phyloP scores from a whole-genome alignment of 192 early-diverging fungal species.

The Spizellomyces punctatus region DNA sequence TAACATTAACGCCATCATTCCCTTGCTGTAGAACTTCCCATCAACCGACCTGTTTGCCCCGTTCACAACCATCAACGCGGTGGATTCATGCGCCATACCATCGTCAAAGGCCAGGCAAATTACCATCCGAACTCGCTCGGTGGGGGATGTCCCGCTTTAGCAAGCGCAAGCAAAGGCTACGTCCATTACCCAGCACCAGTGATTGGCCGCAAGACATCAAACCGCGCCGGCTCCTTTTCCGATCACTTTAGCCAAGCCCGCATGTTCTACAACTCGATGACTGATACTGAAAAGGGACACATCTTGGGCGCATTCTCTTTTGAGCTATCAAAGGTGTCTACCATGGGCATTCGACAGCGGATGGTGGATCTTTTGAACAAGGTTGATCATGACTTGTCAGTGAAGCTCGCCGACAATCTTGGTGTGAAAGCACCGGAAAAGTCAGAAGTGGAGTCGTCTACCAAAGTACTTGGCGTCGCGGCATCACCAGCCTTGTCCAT shows the following conservation, averaged over 20 bases:
- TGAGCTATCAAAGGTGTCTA: slow-evolving; percentile 19
- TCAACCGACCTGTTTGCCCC: slow-evolving; percentile 70
- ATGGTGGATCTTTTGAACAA: slow-evolving; percentile 25
- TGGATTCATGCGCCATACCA: slow-evolving; percentile 52
- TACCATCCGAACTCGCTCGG: slow-evolving; percentile 26
- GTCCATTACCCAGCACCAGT: slow-evolving; percentile 18
- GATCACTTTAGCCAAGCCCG: slow-evolving; percentile 31
- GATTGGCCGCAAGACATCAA: slow-evolving; percentile 3
- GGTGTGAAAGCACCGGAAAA: not conserved
- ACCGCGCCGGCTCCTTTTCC: not conserved
- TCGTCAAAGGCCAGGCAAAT: slow-evolving; percentile 25
- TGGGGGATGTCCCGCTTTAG: slow-evolving; percentile 20
- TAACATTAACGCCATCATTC: no score
- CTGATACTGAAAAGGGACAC: slow-evolving; percentile 25
- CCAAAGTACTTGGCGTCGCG: slow-evolving; percentile 2
- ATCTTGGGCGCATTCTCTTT: slow-evolving; percentile 22
- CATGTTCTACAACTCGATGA: slow-evolving; percentile 32
- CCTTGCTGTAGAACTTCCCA: slow-evolving; percentile 62
- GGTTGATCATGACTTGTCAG: slow-evolving; percentile 21
- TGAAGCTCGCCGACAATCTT: slow-evolving; percentile 3
- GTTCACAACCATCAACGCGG: slow-evolving; percentile 77
- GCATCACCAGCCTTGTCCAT: not conserved
- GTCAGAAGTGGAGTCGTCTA: not conserved
- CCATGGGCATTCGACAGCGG: slow-evolving; percentile 17
- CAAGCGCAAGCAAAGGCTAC: slow-evolving; percentile 7